Evolutionary conservation across 176 grass and related monocot genomes (phyloP).

Genomic region (Lolium perenne): DNA sequence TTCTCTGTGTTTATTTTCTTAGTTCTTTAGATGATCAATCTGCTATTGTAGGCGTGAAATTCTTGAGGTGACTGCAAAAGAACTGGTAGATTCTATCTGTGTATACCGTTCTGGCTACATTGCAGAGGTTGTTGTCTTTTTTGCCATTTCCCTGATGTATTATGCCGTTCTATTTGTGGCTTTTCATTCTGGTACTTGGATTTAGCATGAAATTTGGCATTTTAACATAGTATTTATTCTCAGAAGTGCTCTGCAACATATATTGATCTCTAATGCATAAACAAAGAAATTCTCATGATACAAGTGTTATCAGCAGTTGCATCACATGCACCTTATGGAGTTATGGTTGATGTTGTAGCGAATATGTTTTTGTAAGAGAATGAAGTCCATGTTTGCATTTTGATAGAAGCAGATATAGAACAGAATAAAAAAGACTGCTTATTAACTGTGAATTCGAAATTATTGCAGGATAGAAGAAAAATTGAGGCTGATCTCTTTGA

Average conservation of each 20-base stretch:
- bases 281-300: not conserved
- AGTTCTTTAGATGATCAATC: constrained; percentile 20
- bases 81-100: constrained; percentile 75
- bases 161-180: not conserved
- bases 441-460: not conserved
- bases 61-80: constrained; percentile 65
- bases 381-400: not conserved
- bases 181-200: not conserved
- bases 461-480: constrained; percentile 88
- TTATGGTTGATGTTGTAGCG: not conserved
- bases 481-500: constrained; percentile 88
- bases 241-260: constrained; percentile 3
- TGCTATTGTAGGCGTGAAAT: constrained; percentile 79
- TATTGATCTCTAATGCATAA: constrained; percentile 23
- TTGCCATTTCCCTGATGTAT: constrained; percentile 9
- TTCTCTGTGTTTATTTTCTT: constrained; percentile 11
- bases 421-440: not conserved
- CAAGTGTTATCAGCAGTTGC: constrained; percentile 15
- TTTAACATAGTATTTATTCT: constrained; percentile 7
- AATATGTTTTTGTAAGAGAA: not conserved
- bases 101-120: constrained; percentile 96
- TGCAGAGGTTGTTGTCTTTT: constrained; percentile 66
- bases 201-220: not conserved
- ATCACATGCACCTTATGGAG: constrained; percentile 2
- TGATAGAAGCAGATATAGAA: not conserved